A percentile compares a stretch with the other conserved stretches of the same genome.
These are phyloP conservation scores for Penicillium mononematosum DNA, from an alignment of 495 filamentous ascomycete species.

Conservation along the genomic window DNA sequence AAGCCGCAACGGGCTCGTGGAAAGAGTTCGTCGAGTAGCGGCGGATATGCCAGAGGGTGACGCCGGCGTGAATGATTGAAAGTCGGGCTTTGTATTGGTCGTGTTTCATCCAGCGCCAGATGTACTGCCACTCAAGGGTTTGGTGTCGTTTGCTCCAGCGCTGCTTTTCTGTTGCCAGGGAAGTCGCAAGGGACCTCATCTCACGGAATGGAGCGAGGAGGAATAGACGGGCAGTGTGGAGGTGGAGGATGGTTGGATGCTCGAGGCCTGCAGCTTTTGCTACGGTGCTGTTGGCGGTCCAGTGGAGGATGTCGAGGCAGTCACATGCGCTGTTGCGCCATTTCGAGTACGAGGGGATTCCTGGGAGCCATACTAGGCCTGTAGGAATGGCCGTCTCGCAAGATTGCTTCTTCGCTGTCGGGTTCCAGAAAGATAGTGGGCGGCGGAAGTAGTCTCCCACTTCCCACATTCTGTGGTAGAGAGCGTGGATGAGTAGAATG, in stretches of 20 bases:
- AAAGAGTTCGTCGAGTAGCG: constrained; percentile 49
- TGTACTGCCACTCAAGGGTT: constrained; percentile 42
- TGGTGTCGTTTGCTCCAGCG: constrained; percentile 36
- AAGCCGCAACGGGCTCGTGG: constrained; percentile 49
- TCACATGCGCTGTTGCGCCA: constrained; percentile 58
- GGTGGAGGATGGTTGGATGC: constrained; percentile 51
- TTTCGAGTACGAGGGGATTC: constrained; percentile 49
- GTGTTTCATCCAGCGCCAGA: constrained; percentile 50
- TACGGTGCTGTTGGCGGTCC: constrained; percentile 50
- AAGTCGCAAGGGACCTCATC: constrained; percentile 37
- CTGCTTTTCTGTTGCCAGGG: constrained; percentile 31
- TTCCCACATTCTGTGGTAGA: constrained; percentile 53
- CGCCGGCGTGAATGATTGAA: constrained; percentile 54
- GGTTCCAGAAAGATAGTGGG: constrained; percentile 49
- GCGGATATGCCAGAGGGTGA: constrained; percentile 50
- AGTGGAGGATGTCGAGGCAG: constrained; percentile 55
- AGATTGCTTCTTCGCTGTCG: constrained; percentile 46
- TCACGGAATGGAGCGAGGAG: constrained; percentile 42
- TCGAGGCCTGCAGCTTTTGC: constrained; percentile 48
- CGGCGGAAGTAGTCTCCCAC: constrained; percentile 48
- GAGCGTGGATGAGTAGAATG: constrained; percentile 49
- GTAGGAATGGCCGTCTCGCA: constrained; percentile 37
- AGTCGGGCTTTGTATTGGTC: constrained; percentile 56
- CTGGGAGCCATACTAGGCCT: constrained; percentile 50
- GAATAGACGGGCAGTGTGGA: constrained; percentile 49